Base-by-base conservation (phyloP, 2,329 filamentous ascomycete species). In the Phaeosphaeria sp. region DNA sequence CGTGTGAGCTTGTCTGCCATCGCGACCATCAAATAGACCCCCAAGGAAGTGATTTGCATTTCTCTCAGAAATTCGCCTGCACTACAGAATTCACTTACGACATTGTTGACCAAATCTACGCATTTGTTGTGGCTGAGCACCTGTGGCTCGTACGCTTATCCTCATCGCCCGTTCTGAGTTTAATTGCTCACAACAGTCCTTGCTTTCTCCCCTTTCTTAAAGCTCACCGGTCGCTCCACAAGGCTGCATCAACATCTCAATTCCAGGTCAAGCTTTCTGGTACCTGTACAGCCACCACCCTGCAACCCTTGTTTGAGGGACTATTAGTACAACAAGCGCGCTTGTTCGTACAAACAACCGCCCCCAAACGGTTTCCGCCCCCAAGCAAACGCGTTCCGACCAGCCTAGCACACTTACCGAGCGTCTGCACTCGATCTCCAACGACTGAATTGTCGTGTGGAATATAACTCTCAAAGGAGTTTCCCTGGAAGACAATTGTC, bases 1-100 rank as follows among this genome's bases (percentile, higher is more conserved):
- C 67, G 64, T 65, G 47, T 62, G 55, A 59, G 58, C 55, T 64
- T 57, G n/a, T n/a, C 20, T 30, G 36, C 39, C 25, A 33, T 33
- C 44, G 51, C 30, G 21, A 25, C 13, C 27, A 53, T 48, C 21
- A 24, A 24, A 13, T 11, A 15, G 20, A 36, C 30, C 39, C 52
- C 18, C 20, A 13, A 30, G 30, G 13, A 25, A 24, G 24, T 57
- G 57, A 62, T 64, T 61, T 62, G 59, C 21, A 53, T 49, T 59
- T 51, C 25, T 33, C 22, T 44, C 30, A 55, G 22, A 51, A 17
- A 40, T 20, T 59, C 49, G 56, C 59, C 59, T 51, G 59, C 54
- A 56, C 61, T 22, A 25, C 44, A 25, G 15, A 17, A 46, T 42
- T 49, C 47, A 53, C 22, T n/a, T 51, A 48, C 55, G 55, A 54